Evolutionary conservation across 2,329 filamentous ascomycete species (phyloP).

Genomic region (Aspergillus intermedius): DNA sequence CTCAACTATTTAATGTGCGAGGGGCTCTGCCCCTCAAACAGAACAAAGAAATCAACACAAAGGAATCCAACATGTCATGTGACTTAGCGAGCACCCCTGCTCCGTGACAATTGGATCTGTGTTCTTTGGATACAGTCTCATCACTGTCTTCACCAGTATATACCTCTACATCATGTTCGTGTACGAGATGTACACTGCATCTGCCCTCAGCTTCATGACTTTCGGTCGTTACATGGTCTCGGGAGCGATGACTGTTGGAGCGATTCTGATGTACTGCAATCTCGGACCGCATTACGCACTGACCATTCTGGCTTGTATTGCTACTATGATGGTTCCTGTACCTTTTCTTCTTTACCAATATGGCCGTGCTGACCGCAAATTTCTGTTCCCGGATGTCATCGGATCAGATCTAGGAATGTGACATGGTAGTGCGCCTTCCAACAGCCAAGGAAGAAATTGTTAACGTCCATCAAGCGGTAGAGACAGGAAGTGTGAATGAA

Average conservation of each 20-base stretch:
- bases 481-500: slow-evolving; percentile 1
- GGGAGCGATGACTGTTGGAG: slow-evolving; percentile 28
- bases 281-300: slow-evolving; percentile 36
- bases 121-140: slow-evolving; percentile 46
- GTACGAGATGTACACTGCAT: slow-evolving; percentile 48
- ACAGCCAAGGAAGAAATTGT: background rate
- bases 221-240: slow-evolving; percentile 34
- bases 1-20: too few relatives aligned
- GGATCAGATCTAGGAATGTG: background rate
- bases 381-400: background rate
- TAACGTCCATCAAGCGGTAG: background rate
- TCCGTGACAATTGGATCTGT: slow-evolving; percentile 44
- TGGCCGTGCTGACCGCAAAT: background rate
- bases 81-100: too few relatives aligned
- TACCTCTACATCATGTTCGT: slow-evolving; percentile 54
- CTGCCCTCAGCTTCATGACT: slow-evolving; percentile 38
- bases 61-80: too few relatives aligned
- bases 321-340: background rate
- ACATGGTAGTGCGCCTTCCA: background rate
- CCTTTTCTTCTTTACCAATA: background rate
- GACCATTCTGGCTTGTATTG: slow-evolving; percentile 28
- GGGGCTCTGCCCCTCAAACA: too few relatives aligned
- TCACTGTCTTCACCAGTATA: slow-evolving; percentile 43
- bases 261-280: slow-evolving; percentile 32
- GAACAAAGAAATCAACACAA: too few relatives aligned